Conservation (phyloP, 192 early-diverging fungal species). For the Entophlyctis helioformis region DNA sequence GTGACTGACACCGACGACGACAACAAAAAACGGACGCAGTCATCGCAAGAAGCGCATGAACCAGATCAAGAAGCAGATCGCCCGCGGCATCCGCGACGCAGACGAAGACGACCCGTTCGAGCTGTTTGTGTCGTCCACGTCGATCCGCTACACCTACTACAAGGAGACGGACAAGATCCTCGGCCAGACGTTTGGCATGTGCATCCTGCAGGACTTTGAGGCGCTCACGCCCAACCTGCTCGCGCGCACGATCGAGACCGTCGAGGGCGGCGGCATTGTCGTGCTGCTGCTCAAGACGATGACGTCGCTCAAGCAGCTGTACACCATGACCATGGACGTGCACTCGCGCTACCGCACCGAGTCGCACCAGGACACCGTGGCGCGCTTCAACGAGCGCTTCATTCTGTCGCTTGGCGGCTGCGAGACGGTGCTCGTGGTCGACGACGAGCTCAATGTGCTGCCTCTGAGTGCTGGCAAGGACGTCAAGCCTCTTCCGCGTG, state of each 20-base stretch:
- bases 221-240: conserved; percentile 94
- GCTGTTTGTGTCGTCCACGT: conserved; percentile 87
- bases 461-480: conserved; percentile 88
- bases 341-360: conserved; percentile 92
- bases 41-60: conserved; percentile 95
- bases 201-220: conserved; percentile 93
- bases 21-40: too few species aligned
- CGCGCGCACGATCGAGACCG: conserved; percentile 95
- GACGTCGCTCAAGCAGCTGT: conserved; percentile 91
- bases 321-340: conserved; percentile 98
- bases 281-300: conserved; percentile 90
- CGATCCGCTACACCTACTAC: conserved; percentile 98
- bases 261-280: conserved; percentile 93
- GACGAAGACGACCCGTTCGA: conserved; percentile 98
- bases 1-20: neutral
- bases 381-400: conserved; percentile 96
- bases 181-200: conserved; percentile 98
- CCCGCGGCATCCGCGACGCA: conserved; percentile 76
- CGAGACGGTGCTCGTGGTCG: conserved; percentile 81
- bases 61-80: conserved; percentile 91
- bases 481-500: conserved; percentile 71
- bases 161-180: conserved; percentile 98
- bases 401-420: conserved; percentile 86
- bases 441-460: conserved; percentile 96
- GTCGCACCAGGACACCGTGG: conserved; percentile 82